Evolutionary conservation across 2,329 filamentous ascomycete species (phyloP), one percentile per base, ranked within the genome.

Genomic region (Colletotrichum zoysiae): DNA sequence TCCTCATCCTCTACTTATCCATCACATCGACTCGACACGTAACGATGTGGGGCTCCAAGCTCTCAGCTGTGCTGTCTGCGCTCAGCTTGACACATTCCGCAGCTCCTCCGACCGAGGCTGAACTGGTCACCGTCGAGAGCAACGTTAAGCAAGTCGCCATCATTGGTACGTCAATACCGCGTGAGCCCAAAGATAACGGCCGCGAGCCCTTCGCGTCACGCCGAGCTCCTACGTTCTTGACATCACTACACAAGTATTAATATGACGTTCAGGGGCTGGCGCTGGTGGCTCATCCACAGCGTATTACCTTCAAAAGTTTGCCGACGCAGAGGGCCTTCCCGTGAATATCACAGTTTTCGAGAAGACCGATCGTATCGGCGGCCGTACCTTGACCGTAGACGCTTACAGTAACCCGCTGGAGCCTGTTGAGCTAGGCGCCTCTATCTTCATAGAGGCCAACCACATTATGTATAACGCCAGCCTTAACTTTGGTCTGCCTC

Each of bases 261-360:
- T 53, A 59, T 20, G 16, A 26, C 20, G 48, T 46, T 26, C 74
- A 97, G 95, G 96, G 73, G 95, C 95, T 76, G 96, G 96, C 58
- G 92, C 96, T 55, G 95, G 90, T 40, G 96, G 96, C 40, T 90
- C 96, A 5, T 97, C 95, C 2, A 86, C 95, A 3, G 95, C 96
- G 0, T 97, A 96, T 81, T 90, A 95, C 78, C 85, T 99, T 58
- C 87, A 87, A 50, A 89, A 92, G 77, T 95, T 91, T 80, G 92
- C 93, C 30, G 82, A 88, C 5, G 82, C 88, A 70, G 85, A 86
- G n/a, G 84, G 84, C 23, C 81, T 92, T 23, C 83, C 86, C 2
- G 79, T 95, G 70, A 92, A 97, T 75, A 92, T 98, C 76, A 97
- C 95, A 30, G 85, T 99, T 38, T 98, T 95, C 79, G 96, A 99